Evolutionary conservation across 1,284 basidiomycete species (phyloP).

Genomic region (Sanguinoderma infundibulare): DNA sequence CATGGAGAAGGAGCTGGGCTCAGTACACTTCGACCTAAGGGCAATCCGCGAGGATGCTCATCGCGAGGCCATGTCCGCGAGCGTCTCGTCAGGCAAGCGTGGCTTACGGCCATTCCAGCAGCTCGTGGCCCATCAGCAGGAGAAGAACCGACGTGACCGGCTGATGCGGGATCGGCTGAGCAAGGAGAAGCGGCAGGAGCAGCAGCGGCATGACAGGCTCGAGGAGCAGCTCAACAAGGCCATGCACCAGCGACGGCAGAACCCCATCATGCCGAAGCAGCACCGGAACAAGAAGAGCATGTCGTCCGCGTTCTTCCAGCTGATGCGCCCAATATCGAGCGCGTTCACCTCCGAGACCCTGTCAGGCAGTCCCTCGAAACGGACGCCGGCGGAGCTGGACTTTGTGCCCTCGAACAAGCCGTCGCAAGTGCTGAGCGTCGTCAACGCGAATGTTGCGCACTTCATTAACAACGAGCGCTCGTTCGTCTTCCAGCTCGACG

Average conservation of each 20-base stretch:
- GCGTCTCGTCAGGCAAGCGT: slow-evolving; percentile 51
- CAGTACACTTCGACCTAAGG: slow-evolving; percentile 67
- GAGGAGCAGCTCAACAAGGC: slow-evolving; percentile 76
- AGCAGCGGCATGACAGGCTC: slow-evolving; percentile 67
- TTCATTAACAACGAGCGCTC: slow-evolving; percentile 81
- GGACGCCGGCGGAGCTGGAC: slow-evolving; percentile 73
- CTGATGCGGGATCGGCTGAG: slow-evolving; percentile 65
- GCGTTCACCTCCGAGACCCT: slow-evolving; percentile 71
- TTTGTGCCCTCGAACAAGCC: slow-evolving; percentile 73
- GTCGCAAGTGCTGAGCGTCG: slow-evolving; percentile 70
- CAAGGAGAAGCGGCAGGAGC: slow-evolving; percentile 76
- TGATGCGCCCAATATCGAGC: slow-evolving; percentile 86
- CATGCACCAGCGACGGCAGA: slow-evolving; percentile 60
- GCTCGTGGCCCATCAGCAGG: slow-evolving; percentile 65
- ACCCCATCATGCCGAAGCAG: slow-evolving; percentile 60
- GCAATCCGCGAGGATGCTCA: slow-evolving; percentile 73
- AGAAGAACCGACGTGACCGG: slow-evolving; percentile 80
- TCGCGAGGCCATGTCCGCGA: slow-evolving; percentile 57
- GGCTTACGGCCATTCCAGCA: slow-evolving; percentile 69
- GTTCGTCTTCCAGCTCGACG: slow-evolving; percentile 79
- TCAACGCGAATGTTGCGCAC: slow-evolving; percentile 68
- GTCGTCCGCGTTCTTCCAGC: slow-evolving; percentile 76
- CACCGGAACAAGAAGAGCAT: slow-evolving; percentile 85
- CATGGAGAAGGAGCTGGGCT: slow-evolving; percentile 68
- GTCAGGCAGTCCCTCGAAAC: slow-evolving; percentile 48